phyloP scores from a whole-genome alignment of 352 stramenopile genomes.

The Phytopythium litorale region DNA sequence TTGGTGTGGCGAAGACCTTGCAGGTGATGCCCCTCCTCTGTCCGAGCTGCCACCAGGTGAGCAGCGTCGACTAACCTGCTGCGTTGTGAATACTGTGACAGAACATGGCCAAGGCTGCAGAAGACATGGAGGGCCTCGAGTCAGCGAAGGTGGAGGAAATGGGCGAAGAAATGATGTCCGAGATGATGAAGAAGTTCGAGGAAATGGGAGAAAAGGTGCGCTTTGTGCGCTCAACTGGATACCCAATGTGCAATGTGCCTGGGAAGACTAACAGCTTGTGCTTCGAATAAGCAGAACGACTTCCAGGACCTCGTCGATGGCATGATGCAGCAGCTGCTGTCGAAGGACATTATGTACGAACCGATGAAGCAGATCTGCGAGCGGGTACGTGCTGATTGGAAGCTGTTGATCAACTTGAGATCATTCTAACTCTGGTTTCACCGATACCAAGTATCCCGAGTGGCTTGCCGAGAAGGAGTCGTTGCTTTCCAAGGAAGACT shows the following conservation, averaged over 20 bases:
- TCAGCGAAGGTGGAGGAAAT: constrained; percentile 84
- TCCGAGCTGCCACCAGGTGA: constrained; percentile 2
- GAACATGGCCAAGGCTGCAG: constrained; percentile 86
- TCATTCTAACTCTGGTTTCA: neutral
- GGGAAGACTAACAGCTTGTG: neutral
- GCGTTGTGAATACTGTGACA: constrained; percentile 6
- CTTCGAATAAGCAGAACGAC: constrained; percentile 42
- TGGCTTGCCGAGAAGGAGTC: constrained; percentile 95
- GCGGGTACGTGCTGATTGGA: constrained; percentile 26
- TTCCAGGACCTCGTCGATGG: constrained; percentile 94
- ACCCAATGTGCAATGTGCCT: neutral
- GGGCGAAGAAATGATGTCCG: constrained; percentile 94
- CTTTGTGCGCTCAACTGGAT: neutral
- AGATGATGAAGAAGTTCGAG: constrained; percentile 97
- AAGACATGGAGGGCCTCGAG: constrained; percentile 84
- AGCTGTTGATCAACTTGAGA: neutral
- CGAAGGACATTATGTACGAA: constrained; percentile 99
- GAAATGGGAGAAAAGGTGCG: constrained; percentile 91
- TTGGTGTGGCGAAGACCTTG: constrained; percentile 81
- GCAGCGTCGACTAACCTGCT: neutral
- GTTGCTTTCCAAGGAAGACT: constrained; percentile 89
- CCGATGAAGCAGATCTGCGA: constrained; percentile 96
- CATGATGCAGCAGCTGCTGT: constrained; percentile 98
- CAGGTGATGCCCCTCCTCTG: constrained; percentile 31
- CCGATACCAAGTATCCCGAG: constrained; percentile 86